Evolutionary conservation across 208 protist genomes (phyloP), one percentile per base, ranked within the genome.

Genomic region (Zelonia costaricensis): DNA sequence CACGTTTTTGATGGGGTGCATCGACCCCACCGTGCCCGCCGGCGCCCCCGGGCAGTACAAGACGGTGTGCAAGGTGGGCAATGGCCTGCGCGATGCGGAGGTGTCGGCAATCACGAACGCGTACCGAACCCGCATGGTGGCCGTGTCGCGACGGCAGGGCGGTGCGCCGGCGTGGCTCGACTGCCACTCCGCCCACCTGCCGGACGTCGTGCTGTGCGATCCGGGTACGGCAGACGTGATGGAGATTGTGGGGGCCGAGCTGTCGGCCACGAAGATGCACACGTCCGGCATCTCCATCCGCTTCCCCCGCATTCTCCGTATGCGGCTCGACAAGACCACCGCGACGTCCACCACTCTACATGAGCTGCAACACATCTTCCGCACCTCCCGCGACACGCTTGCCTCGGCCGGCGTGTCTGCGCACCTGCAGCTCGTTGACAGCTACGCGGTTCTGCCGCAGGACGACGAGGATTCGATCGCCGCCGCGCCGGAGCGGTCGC

Each of bases 31-130:
- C 16, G 27, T 64, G 1, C 44, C 74, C 3, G 56, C 10, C 1
- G 84, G 72, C 10, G 38, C 43, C 23, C 43, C 56, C 1, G 56
- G 82, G 6, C 66, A 36, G 5, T 88, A 70, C 61, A 97, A 88
- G 69, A 94, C 81, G 35, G 81, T 95, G 15, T 93, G 86, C 58
- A 94, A 93, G 39, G 87, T 83, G 12, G 71, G 68, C 55, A 92
- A 86, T 56, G 76, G 72, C 10, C 74, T 91, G 2, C 74, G 82
- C 62, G 85, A 93, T 51, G 59, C 52, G 5, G 47, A 76, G 9
- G 62, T 95, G 9, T 53, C 68, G 5, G 60, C 74, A 15, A 46
- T 97, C n/a, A 73, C 91, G n/a, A 43, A 72, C 35, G 71, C 73
- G 35, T 74, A 89, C 23, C 55, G 47, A 13, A 10, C 40, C 9